Evolutionary conservation across 257 asterid species (phyloP).

Genomic region (Perilla frutescens): DNA sequence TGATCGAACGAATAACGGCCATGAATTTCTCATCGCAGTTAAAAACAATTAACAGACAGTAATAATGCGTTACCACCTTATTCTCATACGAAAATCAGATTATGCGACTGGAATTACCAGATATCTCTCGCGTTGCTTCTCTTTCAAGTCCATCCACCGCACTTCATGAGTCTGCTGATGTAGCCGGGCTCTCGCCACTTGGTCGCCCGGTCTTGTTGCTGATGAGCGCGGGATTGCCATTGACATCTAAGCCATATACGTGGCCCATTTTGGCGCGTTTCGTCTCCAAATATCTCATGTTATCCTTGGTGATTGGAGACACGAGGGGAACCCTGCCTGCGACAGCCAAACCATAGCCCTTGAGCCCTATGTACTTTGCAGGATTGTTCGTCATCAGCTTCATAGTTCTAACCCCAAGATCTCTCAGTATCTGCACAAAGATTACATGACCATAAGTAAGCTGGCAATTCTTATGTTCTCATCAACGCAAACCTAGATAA

Average conservation of each 20-base stretch:
- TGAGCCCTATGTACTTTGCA: slow-evolving; percentile 86
- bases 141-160: too few relatives aligned
- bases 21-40: slow-evolving; percentile 1
- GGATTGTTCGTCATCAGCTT: slow-evolving; percentile 98
- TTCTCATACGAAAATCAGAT: neutral
- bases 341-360: slow-evolving; percentile 91
- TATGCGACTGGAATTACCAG: neutral
- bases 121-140: too few relatives aligned
- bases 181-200: slow-evolving; percentile 29
- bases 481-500: too few relatives aligned
- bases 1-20: slow-evolving; percentile 27
- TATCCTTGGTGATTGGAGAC: slow-evolving; percentile 79
- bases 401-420: slow-evolving; percentile 97
- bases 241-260: slow-evolving; percentile 66
- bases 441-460: slow-evolving; percentile 1
- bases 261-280: slow-evolving; percentile 96
- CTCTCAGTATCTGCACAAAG: slow-evolving; percentile 80
- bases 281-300: slow-evolving; percentile 87
- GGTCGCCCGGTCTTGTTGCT: slow-evolving; percentile 46
- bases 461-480: neutral
- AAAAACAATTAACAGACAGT: neutral
- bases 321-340: slow-evolving; percentile 84
- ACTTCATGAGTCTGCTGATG: slow-evolving; percentile 35
- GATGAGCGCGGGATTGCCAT: slow-evolving; percentile 58
- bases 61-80: too few relatives aligned